Percentiles rank a stretch among this genome's conserved stretches.
These are phyloP conservation scores for Drosera capensis DNA, from an alignment of 148 eudicot genomes.

Conservation along the genomic window DNA sequence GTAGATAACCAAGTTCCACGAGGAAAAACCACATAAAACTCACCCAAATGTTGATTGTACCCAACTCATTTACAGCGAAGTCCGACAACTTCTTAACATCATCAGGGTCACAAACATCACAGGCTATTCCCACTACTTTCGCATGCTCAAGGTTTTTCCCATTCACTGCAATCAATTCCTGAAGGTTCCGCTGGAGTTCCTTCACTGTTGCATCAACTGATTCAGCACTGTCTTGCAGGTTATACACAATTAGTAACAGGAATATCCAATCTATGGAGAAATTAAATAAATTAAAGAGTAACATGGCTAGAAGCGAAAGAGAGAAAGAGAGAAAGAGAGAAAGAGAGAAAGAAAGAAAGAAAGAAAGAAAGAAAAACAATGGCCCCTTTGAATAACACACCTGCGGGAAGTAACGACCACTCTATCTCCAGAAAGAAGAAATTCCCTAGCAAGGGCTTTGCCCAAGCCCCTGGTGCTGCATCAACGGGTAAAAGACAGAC, in stretches of 20 bases:
- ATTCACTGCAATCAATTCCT: constrained; percentile 33
- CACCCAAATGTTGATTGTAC: constrained; percentile 93
- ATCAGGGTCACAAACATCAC: constrained; percentile 80
- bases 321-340: constrained; percentile 3
- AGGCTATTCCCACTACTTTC: constrained; percentile 76
- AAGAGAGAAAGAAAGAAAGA: not conserved
- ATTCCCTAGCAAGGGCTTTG: constrained; percentile 96
- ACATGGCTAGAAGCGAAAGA: too few species aligned
- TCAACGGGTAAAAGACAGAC: constrained; percentile 8
- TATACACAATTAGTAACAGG: constrained; percentile 9
- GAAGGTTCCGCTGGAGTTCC: constrained; percentile 74
- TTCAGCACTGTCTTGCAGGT: constrained; percentile 43
- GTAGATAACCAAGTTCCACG: not conserved
- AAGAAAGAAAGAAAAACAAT: not conserved
- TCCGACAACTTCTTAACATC: constrained; percentile 61
- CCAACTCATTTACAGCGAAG: constrained; percentile 66
- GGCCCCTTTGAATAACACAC: constrained; percentile 16
- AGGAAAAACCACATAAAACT: constrained; percentile 13
- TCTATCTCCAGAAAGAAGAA: constrained; percentile 91
- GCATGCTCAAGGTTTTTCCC: constrained; percentile 39
- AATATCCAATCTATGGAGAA: not conserved
- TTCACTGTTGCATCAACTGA: constrained; percentile 70
- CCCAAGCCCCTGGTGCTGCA: constrained; percentile 97
- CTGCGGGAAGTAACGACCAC: constrained; percentile 92
- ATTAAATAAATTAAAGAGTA: too few species aligned